Base-by-base conservation (phyloP, 2,329 filamentous ascomycete species). In the Fusarium nodosum region DNA sequence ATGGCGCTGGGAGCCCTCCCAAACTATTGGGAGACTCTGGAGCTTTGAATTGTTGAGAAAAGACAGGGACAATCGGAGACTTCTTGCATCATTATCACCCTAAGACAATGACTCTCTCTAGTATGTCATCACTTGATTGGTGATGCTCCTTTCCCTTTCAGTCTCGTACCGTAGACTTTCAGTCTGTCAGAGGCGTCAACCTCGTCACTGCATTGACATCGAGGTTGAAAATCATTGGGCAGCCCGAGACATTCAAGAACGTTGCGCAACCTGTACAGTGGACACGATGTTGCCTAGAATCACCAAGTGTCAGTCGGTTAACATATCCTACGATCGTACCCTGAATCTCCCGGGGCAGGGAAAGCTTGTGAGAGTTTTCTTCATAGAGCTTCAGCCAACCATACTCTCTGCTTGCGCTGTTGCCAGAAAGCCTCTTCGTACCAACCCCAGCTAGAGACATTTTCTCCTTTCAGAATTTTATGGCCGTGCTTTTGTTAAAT, bases 1-100 rank as follows among this genome's bases (percentile, higher is more conserved):
- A 61, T 56, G 26, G 59, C 56, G 51, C 61, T 58, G 67, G 71
- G 64, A 67, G 64, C 58, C 58, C 67, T 68, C 46, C 57, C 52
- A 33, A 55, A 30, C 55, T 54, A 61, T 48, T 57, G 65, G 65
- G 55, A 65, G 45, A 28, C 24, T 36, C 31, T 2, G 26, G 28
- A 57, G 52, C 52, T 48, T 48, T n/a, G 61, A 50, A 46, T 58
- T 46, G 33, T 45, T 55, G 28, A 59, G 46, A 48, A 50, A 39
- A 44, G 36, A 44, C 48, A n/a, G 45, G 50, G 41, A 12, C 26
- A 26, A 39, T 33, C 30, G 57, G 28, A 34, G 44, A 57, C 52
- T 42, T 20, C 39, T 56, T 53, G 52, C 48, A 36, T 52, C 42
- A 42, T 53, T 42, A 22, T 20, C 42, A 26, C 28, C 30, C 36